Percentiles rank a stretch among this genome's conserved stretches.
Evolutionary conservation across 2,329 filamentous ascomycete species (phyloP).

Genomic region (Coniochaeta ligniaria): DNA sequence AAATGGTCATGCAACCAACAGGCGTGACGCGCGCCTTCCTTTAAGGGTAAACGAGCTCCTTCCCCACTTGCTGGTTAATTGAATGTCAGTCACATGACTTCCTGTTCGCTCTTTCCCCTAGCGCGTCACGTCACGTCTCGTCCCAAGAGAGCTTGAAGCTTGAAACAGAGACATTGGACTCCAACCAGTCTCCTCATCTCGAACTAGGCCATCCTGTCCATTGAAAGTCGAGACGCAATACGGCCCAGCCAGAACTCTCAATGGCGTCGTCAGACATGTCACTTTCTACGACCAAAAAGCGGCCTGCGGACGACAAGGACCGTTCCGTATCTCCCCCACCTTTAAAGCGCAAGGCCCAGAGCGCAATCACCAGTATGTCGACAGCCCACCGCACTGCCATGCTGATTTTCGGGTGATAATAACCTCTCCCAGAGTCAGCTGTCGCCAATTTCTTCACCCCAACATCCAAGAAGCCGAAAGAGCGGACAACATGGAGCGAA

Average conservation of each 20-base stretch:
- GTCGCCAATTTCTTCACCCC: slow-evolving; percentile 87
- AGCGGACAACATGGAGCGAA: slow-evolving; percentile 66
- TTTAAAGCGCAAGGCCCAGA: slow-evolving; percentile 44
- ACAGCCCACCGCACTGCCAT: neutral
- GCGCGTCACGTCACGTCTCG: slow-evolving; percentile 1
- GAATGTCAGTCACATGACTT: neutral
- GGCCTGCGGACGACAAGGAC: slow-evolving; percentile 19
- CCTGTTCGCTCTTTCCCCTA: neutral
- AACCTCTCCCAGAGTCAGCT: slow-evolving; percentile 45
- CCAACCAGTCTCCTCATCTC: neutral
- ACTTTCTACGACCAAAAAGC: slow-evolving; percentile 9
- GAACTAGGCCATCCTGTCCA: neutral
- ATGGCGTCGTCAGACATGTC: neutral
- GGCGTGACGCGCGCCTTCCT: too few relatives aligned
- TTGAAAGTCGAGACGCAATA: neutral
- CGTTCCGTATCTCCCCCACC: slow-evolving; percentile 45
- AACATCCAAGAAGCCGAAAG: slow-evolving; percentile 73
- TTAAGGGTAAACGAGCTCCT: too few relatives aligned
- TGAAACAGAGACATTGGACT: neutral
- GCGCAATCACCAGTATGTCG: slow-evolving; percentile 40
- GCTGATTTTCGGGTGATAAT: neutral
- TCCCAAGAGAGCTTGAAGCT: neutral
- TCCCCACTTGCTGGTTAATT: too few relatives aligned
- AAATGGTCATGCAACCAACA: too few relatives aligned
- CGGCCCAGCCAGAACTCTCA: neutral